A percentile compares a stretch with the other conserved stretches of the same genome.
These are phyloP conservation scores for Massariosphaeria phaeospora DNA, from an alignment of 495 filamentous ascomycete genomes.

Conservation along the genomic window DNA sequence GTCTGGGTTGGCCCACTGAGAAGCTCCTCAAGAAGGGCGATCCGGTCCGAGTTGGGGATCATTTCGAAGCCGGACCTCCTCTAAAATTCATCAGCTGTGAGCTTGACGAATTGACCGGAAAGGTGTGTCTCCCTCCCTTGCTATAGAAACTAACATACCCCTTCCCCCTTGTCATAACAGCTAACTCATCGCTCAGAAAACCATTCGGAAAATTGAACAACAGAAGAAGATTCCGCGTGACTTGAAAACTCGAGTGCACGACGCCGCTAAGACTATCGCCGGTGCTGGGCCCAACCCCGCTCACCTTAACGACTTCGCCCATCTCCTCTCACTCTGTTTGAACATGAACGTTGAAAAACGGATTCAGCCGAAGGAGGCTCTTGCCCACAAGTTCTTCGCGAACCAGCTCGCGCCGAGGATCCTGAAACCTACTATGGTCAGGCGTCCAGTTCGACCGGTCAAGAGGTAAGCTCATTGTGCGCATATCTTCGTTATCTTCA, in stretches of 20 bases:
- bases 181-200: no score
- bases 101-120: slow-evolving; percentile 55
- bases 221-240: slow-evolving; percentile 60
- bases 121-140: background rate
- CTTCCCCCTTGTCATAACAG: slow-evolving; percentile 1
- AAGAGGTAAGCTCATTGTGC: no score
- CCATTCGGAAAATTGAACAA: slow-evolving; percentile 19
- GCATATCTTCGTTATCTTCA: no score
- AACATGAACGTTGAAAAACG: slow-evolving; percentile 90
- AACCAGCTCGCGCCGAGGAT: background rate
- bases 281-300: slow-evolving; percentile 64
- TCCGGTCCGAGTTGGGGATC: slow-evolving; percentile 52
- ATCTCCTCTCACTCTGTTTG: slow-evolving; percentile 81
- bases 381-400: slow-evolving; percentile 56
- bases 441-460: no score
- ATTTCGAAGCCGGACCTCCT: slow-evolving; percentile 74
- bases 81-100: slow-evolving; percentile 70
- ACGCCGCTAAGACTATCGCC: slow-evolving; percentile 63
- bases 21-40: slow-evolving; percentile 79
- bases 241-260: slow-evolving; percentile 68
- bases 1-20: slow-evolving; percentile 82
- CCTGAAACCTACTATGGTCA: slow-evolving; percentile 5
- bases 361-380: slow-evolving; percentile 76
- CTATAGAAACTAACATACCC: slow-evolving; percentile 2
- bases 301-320: slow-evolving; percentile 74